Base-by-base conservation (phyloP, 2,329 filamentous ascomycete species). In the Paecilomyces dactylethromorphus region DNA sequence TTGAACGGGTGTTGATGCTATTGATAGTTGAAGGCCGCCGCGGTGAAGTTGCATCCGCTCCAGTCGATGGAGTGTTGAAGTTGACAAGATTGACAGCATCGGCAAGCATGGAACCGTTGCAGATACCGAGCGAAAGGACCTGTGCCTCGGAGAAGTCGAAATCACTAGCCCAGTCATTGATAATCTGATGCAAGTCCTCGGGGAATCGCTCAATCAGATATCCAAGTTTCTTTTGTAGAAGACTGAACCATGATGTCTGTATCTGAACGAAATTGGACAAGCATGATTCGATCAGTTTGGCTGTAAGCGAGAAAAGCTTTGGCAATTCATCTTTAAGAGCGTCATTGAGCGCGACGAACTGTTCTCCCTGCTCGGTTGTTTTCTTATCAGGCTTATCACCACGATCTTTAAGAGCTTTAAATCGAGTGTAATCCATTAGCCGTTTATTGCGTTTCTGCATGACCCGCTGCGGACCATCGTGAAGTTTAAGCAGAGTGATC, bases 361-460 rank as follows among this genome's bases (percentile, higher is more conserved):
- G 89, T 68, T 96, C 91, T 21, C 92, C 91, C 45, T 89, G 85
- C 66, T 96, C 91, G 15, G 84, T 81, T 3, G 92, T 87, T 71
- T 93, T 94, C 68, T 91, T 88, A 71, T 97, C 93, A 12, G 91
- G 81, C 66, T 91, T 95, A 74, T 95, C 92, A 62, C 91, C 91
- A 33, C 85, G 82, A 52, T 91, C 89, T 68, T 89, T 88, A 59
- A 92, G 82, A 65, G 89, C 85, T 68, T 90, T 87, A 65, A 85
- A 91, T 65, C 89, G 89, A 64, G 93, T 91, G 73, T 90, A 97
- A 69, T 97, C 92, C 15, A 93, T 79, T 13, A 95, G 84, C n/a
- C 91, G 88, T 79, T 97, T 97, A 66, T 92, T 88, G 24, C 94
- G 89, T 78, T 97, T 96, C 70, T 92, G 90, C 85, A 97, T 96